Conservation (phyloP, 2,329 filamentous ascomycete species). For the Cadophora malorum region DNA sequence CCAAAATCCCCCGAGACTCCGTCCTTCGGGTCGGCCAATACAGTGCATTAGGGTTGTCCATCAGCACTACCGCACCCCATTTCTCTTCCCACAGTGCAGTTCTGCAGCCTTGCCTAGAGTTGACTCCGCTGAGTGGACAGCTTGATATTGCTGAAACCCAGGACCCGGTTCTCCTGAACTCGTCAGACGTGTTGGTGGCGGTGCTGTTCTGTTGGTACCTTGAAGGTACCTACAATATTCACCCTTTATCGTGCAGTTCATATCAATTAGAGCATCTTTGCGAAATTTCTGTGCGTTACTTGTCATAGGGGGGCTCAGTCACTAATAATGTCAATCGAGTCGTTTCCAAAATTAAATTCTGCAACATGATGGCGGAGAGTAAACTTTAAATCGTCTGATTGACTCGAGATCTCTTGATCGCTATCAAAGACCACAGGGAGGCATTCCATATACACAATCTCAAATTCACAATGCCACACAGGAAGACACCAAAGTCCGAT, state of each 20-base stretch:
- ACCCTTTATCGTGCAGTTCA: constrained; percentile 6
- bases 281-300: not conserved
- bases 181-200: not conserved
- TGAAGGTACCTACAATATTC: not conserved
- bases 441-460: not conserved
- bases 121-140: not conserved
- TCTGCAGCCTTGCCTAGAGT: constrained; percentile 11
- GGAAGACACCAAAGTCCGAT: not conserved
- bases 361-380: not conserved
- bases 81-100: not conserved
- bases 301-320: constrained; percentile 1
- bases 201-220: not conserved
- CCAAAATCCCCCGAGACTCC: constrained; percentile 3
- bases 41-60: constrained; percentile 3
- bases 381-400: constrained; percentile 13
- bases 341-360: constrained; percentile 4
- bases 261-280: not conserved
- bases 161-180: not conserved
- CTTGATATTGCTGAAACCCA: not conserved
- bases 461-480: constrained; percentile 11
- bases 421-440: too few species aligned
- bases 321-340: not conserved
- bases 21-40: constrained; percentile 7
- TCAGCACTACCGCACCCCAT: constrained; percentile 5
- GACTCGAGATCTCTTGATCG: not conserved